These are phyloP conservation scores for Eimeria sp. DNA, from an alignment of 169 alveolate genomes.

Conservation along the genomic window DNA sequence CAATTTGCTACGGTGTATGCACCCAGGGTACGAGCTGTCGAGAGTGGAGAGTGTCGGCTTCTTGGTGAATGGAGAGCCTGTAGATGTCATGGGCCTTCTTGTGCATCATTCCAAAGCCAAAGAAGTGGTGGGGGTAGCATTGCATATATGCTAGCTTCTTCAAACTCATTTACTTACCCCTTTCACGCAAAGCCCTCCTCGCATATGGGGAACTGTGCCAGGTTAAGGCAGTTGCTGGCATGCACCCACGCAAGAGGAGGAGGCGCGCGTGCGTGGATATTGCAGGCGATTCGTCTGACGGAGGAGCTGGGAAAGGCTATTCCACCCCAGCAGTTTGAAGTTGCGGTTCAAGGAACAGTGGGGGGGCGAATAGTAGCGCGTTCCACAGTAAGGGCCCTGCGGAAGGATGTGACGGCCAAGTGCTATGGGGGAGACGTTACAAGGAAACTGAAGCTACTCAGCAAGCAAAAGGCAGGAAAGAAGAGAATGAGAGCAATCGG, in stretches of 20 bases:
- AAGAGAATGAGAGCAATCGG: constrained; percentile 78
- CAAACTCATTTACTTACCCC: too few relatives aligned
- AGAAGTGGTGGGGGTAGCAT: constrained; percentile 44
- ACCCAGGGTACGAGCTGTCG: constrained; percentile 69
- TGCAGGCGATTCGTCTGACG: constrained; percentile 71
- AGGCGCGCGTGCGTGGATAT: constrained; percentile 9
- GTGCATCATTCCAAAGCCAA: constrained; percentile 69
- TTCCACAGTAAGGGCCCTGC: constrained; percentile 91
- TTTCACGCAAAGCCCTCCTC: neutral
- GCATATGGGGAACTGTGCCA: neutral
- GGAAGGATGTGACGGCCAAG: constrained; percentile 96
- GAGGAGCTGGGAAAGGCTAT: constrained; percentile 88
- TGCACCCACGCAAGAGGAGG: neutral
- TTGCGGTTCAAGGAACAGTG: constrained; percentile 92
- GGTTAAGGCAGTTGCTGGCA: neutral
- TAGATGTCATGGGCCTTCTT: constrained; percentile 71
- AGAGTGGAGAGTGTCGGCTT: constrained; percentile 59
- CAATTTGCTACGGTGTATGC: neutral
- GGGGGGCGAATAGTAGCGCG: constrained; percentile 95
- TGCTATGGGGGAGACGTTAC: constrained; percentile 98
- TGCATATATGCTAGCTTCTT: neutral
- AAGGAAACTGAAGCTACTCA: constrained; percentile 95
- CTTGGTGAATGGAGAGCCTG: constrained; percentile 77
- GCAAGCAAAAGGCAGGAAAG: constrained; percentile 93
- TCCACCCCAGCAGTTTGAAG: constrained; percentile 94